Evolutionary conservation across 2,329 filamentous ascomycete species (phyloP), one percentile per base, ranked within the genome.

Genomic region (Fusarium proliferatum): DNA sequence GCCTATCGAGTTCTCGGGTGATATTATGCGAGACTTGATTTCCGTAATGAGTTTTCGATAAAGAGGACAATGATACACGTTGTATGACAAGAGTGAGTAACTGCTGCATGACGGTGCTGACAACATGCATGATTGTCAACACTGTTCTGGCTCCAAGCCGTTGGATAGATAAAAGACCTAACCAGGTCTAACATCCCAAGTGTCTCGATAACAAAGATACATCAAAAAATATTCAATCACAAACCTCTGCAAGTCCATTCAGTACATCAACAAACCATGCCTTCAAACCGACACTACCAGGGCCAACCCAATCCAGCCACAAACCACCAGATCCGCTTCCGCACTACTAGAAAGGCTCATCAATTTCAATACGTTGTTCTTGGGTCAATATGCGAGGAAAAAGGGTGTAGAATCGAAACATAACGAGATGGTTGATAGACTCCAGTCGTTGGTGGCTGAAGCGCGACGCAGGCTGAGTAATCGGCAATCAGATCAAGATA

Each of bases 1-100:
- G 16, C 16, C 6, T 21, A 0, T 0, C 3, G 1, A 11, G 10
- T 19, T 51, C 6, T 3, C 7, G 3, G 2, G 30, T 19, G 30
- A 26, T 52, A 0, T 6, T 6, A 10, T 7, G 2, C 12, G 30
- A 15, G 6, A 1, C 2, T 2, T 21, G 6, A 21, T 21, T 2
- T 8, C 2, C 17, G 16, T 4, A 4, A 26, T 1, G 11, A 13
- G 16, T 4, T 51, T 34, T 6, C 2, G 30, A 26, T 6, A 15
- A 26, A 19, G 0, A 13, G 9, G 4, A 2, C 6, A 4, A 21
- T 26, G 11, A 52, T 36, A 1, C 16, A 30, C 26, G 10, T 19
- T 5, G 16, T 16, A 21, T 48, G 9, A 2, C 9, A n/a, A 21
- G 2, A 1, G 26, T 30, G 2, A 30, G 19, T 16, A n/a, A 16